These are phyloP conservation scores for Amanita phalloides DNA, from an alignment of 768 basidiomycete species.

Conservation along the genomic window DNA sequence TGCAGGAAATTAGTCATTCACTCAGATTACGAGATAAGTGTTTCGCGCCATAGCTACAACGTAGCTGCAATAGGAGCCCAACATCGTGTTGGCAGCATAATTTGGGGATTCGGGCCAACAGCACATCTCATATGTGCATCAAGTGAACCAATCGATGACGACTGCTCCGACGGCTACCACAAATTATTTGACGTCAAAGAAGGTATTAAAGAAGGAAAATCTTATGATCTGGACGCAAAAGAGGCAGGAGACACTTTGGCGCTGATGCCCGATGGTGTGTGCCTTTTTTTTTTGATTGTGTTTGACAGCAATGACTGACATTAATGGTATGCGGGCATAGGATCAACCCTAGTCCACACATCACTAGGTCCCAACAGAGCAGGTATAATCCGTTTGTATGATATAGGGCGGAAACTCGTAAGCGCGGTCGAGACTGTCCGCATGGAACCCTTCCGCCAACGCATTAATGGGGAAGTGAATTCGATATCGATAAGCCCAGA, in stretches of 20 bases:
- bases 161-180: slow-evolving; percentile 30
- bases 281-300: neutral
- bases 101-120: slow-evolving; percentile 39
- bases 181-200: slow-evolving; percentile 33
- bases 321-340: slow-evolving; percentile 12
- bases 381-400: slow-evolving; percentile 40
- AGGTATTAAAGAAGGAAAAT: slow-evolving; percentile 10
- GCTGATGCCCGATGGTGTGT: slow-evolving; percentile 33
- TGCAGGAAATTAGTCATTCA: slow-evolving; percentile 16
- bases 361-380: slow-evolving; percentile 17
- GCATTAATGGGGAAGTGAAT: slow-evolving; percentile 34
- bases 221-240: slow-evolving; percentile 27
- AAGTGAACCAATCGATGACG: slow-evolving; percentile 31
- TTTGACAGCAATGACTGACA: neutral
- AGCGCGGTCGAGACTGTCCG: slow-evolving; percentile 17
- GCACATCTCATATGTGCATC: slow-evolving; percentile 39
- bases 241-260: slow-evolving; percentile 47
- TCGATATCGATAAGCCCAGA: slow-evolving; percentile 47
- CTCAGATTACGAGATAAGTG: slow-evolving; percentile 7
- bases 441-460: slow-evolving; percentile 24
- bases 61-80: slow-evolving; percentile 11
- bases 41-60: slow-evolving; percentile 6
- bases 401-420: slow-evolving; percentile 25
- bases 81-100: slow-evolving; percentile 31
- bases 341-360: slow-evolving; percentile 20